Evolutionary conservation across 176 grass and related monocot species (phyloP).

Genomic region (Luzula sylvatica): DNA sequence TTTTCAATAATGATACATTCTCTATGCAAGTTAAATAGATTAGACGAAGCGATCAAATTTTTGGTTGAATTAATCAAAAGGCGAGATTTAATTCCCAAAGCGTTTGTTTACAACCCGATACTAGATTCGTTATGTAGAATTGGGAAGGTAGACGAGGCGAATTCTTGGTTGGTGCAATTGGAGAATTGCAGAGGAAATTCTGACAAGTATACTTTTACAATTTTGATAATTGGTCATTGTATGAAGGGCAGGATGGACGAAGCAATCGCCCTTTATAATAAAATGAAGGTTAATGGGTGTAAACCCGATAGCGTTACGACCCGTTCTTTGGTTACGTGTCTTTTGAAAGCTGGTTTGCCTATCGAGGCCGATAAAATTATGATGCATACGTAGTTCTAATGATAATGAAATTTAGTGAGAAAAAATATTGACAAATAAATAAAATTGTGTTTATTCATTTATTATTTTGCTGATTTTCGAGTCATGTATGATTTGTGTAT

Average conservation of each 20-base stretch:
- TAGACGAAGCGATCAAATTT: conserved; percentile 44
- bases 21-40: conserved; percentile 66
- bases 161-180: conserved; percentile 49
- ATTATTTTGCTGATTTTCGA: too few relatives aligned
- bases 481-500: too few relatives aligned
- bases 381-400: too few relatives aligned
- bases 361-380: conserved; percentile 59
- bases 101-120: conserved; percentile 83
- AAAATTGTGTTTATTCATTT: too few relatives aligned
- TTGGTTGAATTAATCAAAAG: conserved; percentile 47
- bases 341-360: conserved; percentile 87
- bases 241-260: conserved; percentile 85
- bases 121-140: conserved; percentile 70
- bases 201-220: conserved; percentile 95
- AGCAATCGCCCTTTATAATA: conserved; percentile 53
- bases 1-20: conserved; percentile 68
- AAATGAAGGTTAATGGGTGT: conserved; percentile 71
- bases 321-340: conserved; percentile 63
- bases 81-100: conserved; percentile 45
- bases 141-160: conserved; percentile 69
- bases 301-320: conserved; percentile 52
- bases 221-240: conserved; percentile 81
- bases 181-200: conserved; percentile 46
- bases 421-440: too few relatives aligned
- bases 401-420: too few relatives aligned